Base-by-base conservation (phyloP, 768 basidiomycete species). In the Leucocoprinus sp. region DNA sequence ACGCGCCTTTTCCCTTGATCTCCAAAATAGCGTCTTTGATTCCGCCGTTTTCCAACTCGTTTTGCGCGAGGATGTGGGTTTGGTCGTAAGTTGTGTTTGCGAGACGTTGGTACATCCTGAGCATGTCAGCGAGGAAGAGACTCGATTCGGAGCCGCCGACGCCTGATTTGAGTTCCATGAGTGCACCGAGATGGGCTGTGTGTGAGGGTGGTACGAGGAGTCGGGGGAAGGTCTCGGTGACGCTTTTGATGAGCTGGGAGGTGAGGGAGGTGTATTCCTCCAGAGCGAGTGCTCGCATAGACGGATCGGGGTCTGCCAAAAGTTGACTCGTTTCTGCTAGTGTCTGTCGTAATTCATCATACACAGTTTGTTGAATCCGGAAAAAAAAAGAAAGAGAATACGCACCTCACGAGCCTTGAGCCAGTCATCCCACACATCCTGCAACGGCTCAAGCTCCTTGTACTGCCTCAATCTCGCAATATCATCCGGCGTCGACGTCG, bases 121-220 rank as follows among this genome's bases (percentile, higher is more conserved):
- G 55, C 22, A 98, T 59, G 42, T 93, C 84, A 0, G 66, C 72
- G 1, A 87, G 69, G 54, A 97, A 98, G 0, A 96, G 69, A 15
- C 80, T 76, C 1, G 93, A 75, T 60, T 99, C 95, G 0, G 82
- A 80, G 0, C 95, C 95, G 0, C 95, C 95, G 0, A 93, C 90
- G 12, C 93, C 95, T 0, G 92, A 79, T 56, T 95, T 95, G 38
- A 98, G 67, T 55, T 98, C 95, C 50, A 99, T 66, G 40, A 97
- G 69, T 2, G 89, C 90, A 8, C 85, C 84, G 12, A 89, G 67
- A 2, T 74, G 61, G 0, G 67, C 65, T 1, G 89, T 90, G 2
- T 71, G 52, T 0, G 87, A 87, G 0, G 78, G 66, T 0, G 89
- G 91, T 2, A 88, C 70, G 46, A 95, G 77, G 2, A 92, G 71